These are phyloP conservation scores for Hypoxylon sp. DNA, from an alignment of 2,329 filamentous ascomycete genomes.

Conservation along the genomic window DNA sequence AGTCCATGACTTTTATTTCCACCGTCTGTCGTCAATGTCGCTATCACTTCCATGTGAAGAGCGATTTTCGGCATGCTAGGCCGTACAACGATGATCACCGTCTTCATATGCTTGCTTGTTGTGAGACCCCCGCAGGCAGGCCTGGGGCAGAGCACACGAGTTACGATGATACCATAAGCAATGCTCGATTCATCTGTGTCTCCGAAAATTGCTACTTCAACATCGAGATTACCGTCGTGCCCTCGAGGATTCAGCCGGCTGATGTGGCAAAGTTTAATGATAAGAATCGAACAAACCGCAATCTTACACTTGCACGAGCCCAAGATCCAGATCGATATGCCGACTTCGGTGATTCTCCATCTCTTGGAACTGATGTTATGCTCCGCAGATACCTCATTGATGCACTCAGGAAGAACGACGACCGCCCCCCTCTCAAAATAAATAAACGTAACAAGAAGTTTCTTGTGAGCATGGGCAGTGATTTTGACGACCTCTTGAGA, in stretches of 20 bases:
- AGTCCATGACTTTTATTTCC: slow-evolving; percentile 45
- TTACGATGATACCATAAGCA: slow-evolving; percentile 38
- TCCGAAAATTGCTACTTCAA: slow-evolving; percentile 54
- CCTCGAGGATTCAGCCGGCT: slow-evolving; percentile 60
- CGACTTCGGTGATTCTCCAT: slow-evolving; percentile 60
- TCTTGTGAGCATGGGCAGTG: slow-evolving; percentile 66
- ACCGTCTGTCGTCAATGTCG: slow-evolving; percentile 50
- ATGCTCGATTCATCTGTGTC: slow-evolving; percentile 49
- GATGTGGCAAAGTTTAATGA: slow-evolving; percentile 63
- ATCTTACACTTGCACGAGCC: slow-evolving; percentile 58
- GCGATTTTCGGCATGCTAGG: slow-evolving; percentile 33
- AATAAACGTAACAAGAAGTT: slow-evolving; percentile 72
- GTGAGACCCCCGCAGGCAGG: slow-evolving; percentile 29
- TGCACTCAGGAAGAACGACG: slow-evolving; percentile 58
- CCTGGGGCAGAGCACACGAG: slow-evolving; percentile 18
- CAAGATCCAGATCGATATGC: slow-evolving; percentile 66
- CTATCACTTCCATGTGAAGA: slow-evolving; percentile 52
- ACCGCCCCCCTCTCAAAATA: slow-evolving; percentile 59
- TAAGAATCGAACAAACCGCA: slow-evolving; percentile 59
- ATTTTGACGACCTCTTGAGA: slow-evolving; percentile 65
- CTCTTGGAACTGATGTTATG: slow-evolving; percentile 60
- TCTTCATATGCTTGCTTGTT: slow-evolving; percentile 51
- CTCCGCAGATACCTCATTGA: slow-evolving; percentile 68
- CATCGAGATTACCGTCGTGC: slow-evolving; percentile 62
- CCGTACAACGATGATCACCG: slow-evolving; percentile 42